Evolutionary conservation across 139 green algal genomes (phyloP).

Genomic region (Micromonas pusilla): DNA sequence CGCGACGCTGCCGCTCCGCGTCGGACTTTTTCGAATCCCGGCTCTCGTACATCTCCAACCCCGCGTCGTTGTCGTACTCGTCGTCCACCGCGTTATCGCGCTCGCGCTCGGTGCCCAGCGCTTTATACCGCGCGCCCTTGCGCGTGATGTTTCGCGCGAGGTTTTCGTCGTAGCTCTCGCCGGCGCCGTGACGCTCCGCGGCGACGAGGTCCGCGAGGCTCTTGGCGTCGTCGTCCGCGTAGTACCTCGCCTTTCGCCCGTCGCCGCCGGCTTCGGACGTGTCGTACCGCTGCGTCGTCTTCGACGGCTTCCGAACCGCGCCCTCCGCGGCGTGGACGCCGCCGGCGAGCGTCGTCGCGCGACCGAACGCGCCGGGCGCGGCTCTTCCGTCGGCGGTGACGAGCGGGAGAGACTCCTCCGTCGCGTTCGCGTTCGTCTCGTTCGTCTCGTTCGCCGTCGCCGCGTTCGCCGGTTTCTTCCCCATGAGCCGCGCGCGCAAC

Average conservation of each 20-base stretch:
- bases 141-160: conserved; percentile 66
- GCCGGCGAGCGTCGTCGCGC: not conserved
- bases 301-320: not conserved
- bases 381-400: conserved; percentile 65
- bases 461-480: conserved; percentile 2
- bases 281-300: conserved; percentile 29
- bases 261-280: too few relatives aligned
- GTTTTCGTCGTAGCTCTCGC: conserved; percentile 48
- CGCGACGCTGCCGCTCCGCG: conserved; percentile 23
- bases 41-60: conserved; percentile 65
- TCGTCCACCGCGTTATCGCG: conserved; percentile 64
- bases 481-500: conserved; percentile 46
- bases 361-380: conserved; percentile 71
- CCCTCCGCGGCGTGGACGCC: not conserved
- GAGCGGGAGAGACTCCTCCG: conserved; percentile 40
- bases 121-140: conserved; percentile 22
- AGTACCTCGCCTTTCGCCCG: conserved; percentile 66
- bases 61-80: conserved; percentile 90
- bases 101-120: not conserved
- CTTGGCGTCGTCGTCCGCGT: conserved; percentile 71
- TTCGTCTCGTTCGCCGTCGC: too few relatives aligned
- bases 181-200: conserved; percentile 51
- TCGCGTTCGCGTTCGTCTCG: not conserved
- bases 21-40: conserved; percentile 30
- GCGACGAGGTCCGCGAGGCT: conserved; percentile 68